Evolutionary conservation across 345 rosid species (phyloP), one percentile per base, ranked within the genome.

Genomic region (Gossypium longicalyx): DNA sequence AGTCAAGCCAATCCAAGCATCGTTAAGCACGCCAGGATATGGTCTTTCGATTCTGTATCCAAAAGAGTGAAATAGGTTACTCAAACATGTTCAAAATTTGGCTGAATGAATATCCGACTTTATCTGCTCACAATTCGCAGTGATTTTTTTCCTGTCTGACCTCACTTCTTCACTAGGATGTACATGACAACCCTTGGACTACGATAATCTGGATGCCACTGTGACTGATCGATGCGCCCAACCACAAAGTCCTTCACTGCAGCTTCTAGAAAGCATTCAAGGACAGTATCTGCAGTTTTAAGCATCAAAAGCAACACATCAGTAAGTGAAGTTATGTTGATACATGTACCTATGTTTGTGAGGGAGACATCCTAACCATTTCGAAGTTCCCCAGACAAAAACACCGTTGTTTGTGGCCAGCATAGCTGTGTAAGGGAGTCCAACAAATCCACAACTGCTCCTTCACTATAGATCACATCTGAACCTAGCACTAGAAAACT

Each of bases 381-480:
- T 48, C 97, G 85, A 51, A 92, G 85, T 77, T 92, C 97, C 72
- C 97, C 97, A 13, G 97, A 83, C 72, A 94, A 73, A 78, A 91
- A 86, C 62, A 89, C 84, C 5, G 98, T 92, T 23, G 97, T 94
- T 73, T 86, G 92, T 63, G 78, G 41, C 69, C 95, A 88, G 51
- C 84, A 86, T 22, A 91, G 90, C 67, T 85, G 89, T 84, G 73
- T 10, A 74, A 91, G 83, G 3, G 95, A 86, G 75, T 87, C 93
- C 82, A 92, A 73, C 84, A 94, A 83, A 82, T 94, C 93, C 73
- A 62, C 78, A 41, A 89, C 97, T 64, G 97, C 91, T 75, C 83
- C 95, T 84, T 94, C 98, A 25, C 92, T 91, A 74, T 89, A 92
- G 43, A 94, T 85, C 80, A 94, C 97, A 87, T 92, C 97, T 1